Evolutionary conservation across 305 asterid genomes (phyloP).

Genomic region (Andrographis paniculata): DNA sequence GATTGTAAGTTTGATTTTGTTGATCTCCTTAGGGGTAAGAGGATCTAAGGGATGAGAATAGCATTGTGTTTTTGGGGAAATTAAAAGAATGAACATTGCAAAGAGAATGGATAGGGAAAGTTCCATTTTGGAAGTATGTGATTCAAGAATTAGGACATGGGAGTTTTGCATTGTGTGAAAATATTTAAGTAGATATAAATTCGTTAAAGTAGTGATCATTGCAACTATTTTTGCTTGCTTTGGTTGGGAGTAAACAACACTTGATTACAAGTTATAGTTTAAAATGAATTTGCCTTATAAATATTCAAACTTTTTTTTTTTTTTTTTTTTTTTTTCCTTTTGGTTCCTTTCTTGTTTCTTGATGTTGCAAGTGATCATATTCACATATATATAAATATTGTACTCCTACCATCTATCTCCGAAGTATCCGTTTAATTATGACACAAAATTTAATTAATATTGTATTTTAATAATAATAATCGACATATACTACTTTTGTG

Average conservation of each 20-base stretch:
- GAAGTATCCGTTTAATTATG: too few species aligned
- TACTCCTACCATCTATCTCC: too few species aligned
- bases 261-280: conserved; percentile 22
- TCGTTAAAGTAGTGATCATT: conserved; percentile 8
- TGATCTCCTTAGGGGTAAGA: conserved; percentile 49
- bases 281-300: conserved; percentile 1
- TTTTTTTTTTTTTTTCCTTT: too few species aligned
- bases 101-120: conserved; percentile 17
- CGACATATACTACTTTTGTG: too few species aligned
- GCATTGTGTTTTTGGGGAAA: conserved; percentile 1
- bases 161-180: conserved; percentile 10
- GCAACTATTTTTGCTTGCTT: conserved; percentile 30
- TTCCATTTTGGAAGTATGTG: conserved; percentile 17
- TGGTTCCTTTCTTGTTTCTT: conserved; percentile 23
- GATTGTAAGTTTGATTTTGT: conserved; percentile 26
- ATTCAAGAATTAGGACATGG: conserved; percentile 19
- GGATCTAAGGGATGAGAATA: conserved; percentile 59
- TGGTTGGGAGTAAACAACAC: conserved; percentile 42
- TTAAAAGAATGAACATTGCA: conserved; percentile 6
- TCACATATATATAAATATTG: too few species aligned
- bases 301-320: too few species aligned
- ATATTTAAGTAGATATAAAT: background rate
- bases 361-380: too few species aligned
- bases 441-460: too few species aligned
- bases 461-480: too few species aligned